Percentiles rank a stretch among this genome's conserved stretches.
Evolutionary conservation across 805 yeast species (phyloP).

Genomic region (Candida mattraensis): DNA sequence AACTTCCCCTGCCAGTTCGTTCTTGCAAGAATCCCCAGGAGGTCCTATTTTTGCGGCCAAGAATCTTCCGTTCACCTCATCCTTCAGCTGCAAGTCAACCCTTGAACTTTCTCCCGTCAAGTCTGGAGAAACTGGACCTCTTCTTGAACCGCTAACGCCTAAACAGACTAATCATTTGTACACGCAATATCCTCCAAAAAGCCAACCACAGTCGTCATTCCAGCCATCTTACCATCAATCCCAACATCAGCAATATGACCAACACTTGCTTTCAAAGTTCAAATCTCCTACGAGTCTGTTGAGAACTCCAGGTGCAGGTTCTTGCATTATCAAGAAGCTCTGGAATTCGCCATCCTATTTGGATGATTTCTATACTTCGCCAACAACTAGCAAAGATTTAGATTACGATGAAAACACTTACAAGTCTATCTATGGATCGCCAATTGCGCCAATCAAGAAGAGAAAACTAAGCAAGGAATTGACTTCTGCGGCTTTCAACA

Average conservation of each 20-base stretch:
- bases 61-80: slow-evolving; percentile 55
- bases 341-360: slow-evolving; percentile 69
- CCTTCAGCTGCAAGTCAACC: slow-evolving; percentile 65
- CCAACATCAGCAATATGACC: slow-evolving; percentile 13
- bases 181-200: slow-evolving; percentile 14
- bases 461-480: slow-evolving; percentile 17
- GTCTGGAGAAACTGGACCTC: slow-evolving; percentile 60
- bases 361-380: slow-evolving; percentile 66
- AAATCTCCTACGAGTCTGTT: slow-evolving; percentile 28
- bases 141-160: slow-evolving; percentile 65
- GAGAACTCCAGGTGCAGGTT: slow-evolving; percentile 22
- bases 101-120: slow-evolving; percentile 63
- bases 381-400: slow-evolving; percentile 28
- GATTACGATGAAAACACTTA: slow-evolving; percentile 30
- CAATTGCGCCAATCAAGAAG: slow-evolving; percentile 27
- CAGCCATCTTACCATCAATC: slow-evolving; percentile 1
- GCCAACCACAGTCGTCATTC: slow-evolving; percentile 4
- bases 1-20: slow-evolving; percentile 37
- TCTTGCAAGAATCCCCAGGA: slow-evolving; percentile 25
- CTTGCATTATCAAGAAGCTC: slow-evolving; percentile 43
- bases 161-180: slow-evolving; percentile 23
- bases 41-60: slow-evolving; percentile 33
- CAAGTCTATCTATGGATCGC: slow-evolving; percentile 37
- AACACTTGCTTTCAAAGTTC: slow-evolving; percentile 22
- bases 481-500: slow-evolving; percentile 9